Evolutionary conservation across 2,329 filamentous ascomycete species (phyloP), one percentile per base, ranked within the genome.

Genomic region (Fusarium pseudocircinatum): DNA sequence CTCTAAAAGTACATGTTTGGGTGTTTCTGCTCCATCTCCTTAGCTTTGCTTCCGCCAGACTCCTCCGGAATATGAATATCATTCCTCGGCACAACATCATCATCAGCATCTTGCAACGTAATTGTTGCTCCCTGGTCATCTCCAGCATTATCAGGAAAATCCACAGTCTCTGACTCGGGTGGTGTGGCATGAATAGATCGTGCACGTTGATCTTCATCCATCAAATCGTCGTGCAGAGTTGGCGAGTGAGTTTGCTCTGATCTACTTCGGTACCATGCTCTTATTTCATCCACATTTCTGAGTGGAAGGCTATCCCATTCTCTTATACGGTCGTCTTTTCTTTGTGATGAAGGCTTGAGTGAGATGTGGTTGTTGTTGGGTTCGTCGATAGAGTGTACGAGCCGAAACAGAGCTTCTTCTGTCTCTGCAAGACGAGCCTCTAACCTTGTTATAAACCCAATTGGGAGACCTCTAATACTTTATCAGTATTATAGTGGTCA

Each of bases 401-500:
- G 70, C 18, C 62, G 67, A 24, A 77, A 78, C 0, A 81, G 74
- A 6, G 78, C 78, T n/a, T 75, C 63, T 72, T 80, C 78, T 0
- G 79, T 82, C 32, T 80, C 80, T 4, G 72, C 75, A 4, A 85
- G 78, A 2, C 83, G 80, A 6, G 79, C 78, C 59, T 85, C 83
- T 7, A 85, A 56, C 24, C 78, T 79, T 7, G 79, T 82, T 10
- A 84, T 80, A 46, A 84, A 85, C 0, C 83, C 83, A 16, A 80
- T 76, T 1, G 80, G 84, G 40, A 81, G 79, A 36, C 79, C 81
- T 54, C 81, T 83, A 11, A 0, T 13, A n/a, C 9, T 1, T 12
- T 11, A 6, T 70, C 36, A 77, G 50, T 15, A 30, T 5, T 18
- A 13, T 7, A n/a, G 50, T 18, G 11, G 7, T n/a, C 6, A 3